These are phyloP conservation scores for Fusarium tupiense DNA, from an alignment of 2,329 filamentous ascomycete genomes.

Conservation along the genomic window DNA sequence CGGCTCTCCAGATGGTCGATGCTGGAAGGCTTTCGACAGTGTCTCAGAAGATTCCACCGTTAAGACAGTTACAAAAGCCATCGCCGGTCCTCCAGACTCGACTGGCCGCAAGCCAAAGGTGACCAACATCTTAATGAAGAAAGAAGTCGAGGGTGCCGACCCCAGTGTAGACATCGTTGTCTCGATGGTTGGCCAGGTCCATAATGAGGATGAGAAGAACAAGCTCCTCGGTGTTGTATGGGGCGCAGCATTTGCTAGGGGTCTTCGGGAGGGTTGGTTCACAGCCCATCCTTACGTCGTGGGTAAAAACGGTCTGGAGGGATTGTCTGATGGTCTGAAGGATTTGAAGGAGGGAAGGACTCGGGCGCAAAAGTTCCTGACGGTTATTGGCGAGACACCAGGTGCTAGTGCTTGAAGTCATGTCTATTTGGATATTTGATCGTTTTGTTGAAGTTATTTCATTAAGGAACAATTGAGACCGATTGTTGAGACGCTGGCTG, in stretches of 20 bases:
- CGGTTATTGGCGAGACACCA: neutral
- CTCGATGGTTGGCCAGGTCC: neutral
- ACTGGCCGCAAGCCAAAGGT: neutral
- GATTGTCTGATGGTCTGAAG: neutral
- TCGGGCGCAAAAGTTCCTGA: conserved; percentile 2
- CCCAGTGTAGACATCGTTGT: neutral
- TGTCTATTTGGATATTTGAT: rapidly evolving
- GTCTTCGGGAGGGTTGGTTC: conserved; percentile 29
- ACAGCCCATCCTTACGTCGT: conserved; percentile 12
- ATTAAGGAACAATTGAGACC: neutral
- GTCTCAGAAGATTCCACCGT: neutral
- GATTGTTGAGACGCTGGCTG: rapidly evolving
- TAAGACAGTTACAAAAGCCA: neutral
- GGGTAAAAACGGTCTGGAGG: neutral
- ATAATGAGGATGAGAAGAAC: neutral
- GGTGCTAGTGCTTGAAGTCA: neutral
- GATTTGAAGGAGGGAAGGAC: neutral
- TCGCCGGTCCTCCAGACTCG: neutral
- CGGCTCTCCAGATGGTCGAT: neutral
- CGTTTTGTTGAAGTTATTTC: rapidly evolving
- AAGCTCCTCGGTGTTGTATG: neutral
- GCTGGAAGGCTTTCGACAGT: conserved; percentile 3
- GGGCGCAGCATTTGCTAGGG: neutral
- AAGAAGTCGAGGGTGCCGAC: neutral
- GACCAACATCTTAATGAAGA: conserved; percentile 5